Percentiles rank a stretch among this genome's conserved stretches.
Conservation (phyloP, 805 yeast genomes). For the Cyberlindnera suaveolens region DNA sequence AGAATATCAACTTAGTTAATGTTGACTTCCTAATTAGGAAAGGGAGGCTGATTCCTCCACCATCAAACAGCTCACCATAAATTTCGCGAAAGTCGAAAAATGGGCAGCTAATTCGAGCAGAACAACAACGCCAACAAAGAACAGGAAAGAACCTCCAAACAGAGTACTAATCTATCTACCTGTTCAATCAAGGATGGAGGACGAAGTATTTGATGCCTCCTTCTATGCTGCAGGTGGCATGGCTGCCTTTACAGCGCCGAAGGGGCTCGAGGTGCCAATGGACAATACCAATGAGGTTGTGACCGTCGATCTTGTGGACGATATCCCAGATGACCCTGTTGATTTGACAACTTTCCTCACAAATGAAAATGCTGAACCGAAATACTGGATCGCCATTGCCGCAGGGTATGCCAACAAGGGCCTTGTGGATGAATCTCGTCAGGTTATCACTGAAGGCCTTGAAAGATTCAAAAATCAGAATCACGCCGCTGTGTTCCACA, state of each 20-base stretch:
- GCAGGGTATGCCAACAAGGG: conserved; percentile 67
- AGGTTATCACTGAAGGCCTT: conserved; percentile 11
- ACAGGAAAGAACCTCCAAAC: too few relatives aligned
- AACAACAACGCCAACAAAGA: too few relatives aligned
- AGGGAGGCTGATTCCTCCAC: too few relatives aligned
- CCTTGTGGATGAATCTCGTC: conserved; percentile 51
- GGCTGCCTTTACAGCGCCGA: conserved; percentile 1
- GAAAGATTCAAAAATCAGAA: conserved; percentile 12
- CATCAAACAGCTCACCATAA: too few relatives aligned
- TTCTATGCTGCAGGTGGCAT: conserved; percentile 7
- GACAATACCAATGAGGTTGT: conserved; percentile 74
- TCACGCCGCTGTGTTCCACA: conserved; percentile 46
- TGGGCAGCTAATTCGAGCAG: too few relatives aligned
- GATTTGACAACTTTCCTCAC: conserved; percentile 75
- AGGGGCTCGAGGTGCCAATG: conserved; percentile 54
- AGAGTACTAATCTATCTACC: too few relatives aligned
- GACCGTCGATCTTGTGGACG: conserved; percentile 71
- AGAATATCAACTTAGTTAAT: too few relatives aligned
- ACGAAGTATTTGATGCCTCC: conserved; percentile 6
- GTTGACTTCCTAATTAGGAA: too few relatives aligned
- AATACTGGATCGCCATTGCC: conserved; percentile 83
- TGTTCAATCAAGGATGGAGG: conserved; percentile 2
- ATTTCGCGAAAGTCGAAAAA: too few relatives aligned
- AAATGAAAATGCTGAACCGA: conserved; percentile 68
- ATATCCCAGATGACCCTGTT: conserved; percentile 73